Percentiles rank a stretch among this genome's conserved stretches.
Evolutionary conservation across 345 rosid genomes (phyloP).

Genomic region (Citrus sp.): DNA sequence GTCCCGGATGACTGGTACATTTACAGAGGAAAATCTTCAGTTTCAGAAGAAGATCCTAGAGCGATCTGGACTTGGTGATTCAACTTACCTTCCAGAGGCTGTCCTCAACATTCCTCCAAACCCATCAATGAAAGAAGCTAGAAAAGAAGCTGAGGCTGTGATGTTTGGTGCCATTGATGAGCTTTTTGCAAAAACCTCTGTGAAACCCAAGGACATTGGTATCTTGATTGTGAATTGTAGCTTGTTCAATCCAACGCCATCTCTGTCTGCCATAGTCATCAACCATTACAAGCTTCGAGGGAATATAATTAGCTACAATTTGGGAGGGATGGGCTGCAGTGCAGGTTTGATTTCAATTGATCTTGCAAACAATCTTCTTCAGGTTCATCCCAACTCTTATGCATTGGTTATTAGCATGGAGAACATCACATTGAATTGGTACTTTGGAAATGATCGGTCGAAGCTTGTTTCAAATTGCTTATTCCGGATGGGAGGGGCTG

Average conservation of each 20-base stretch:
- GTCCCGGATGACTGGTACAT: constrained; percentile 39
- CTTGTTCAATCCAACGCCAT: constrained; percentile 58
- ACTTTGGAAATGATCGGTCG: constrained; percentile 52
- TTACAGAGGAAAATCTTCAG: constrained; percentile 46
- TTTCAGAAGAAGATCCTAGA: constrained; percentile 52
- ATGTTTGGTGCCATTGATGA: constrained; percentile 60
- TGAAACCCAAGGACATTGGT: constrained; percentile 51
- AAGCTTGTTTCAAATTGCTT: constrained; percentile 58
- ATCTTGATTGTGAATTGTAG: constrained; percentile 58
- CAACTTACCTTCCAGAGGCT: constrained; percentile 56
- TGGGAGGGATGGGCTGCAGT: constrained; percentile 70
- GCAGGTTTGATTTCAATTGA: constrained; percentile 61
- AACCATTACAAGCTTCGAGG: constrained; percentile 61
- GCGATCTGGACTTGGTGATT: constrained; percentile 58
- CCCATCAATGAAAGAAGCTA: constrained; percentile 51
- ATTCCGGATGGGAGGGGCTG: constrained; percentile 61
- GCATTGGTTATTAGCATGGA: constrained; percentile 55
- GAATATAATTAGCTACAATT: constrained; percentile 47
- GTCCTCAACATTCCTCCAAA: constrained; percentile 44
- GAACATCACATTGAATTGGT: constrained; percentile 57
- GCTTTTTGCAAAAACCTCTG: constrained; percentile 42
- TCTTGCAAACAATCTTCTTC: constrained; percentile 51
- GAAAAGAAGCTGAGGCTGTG: constrained; percentile 52
- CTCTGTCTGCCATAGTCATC: constrained; percentile 52
- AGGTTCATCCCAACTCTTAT: constrained; percentile 43